Evolutionary conservation across 2,329 filamentous ascomycete species (phyloP).

Genomic region (Verruconis gallopava): DNA sequence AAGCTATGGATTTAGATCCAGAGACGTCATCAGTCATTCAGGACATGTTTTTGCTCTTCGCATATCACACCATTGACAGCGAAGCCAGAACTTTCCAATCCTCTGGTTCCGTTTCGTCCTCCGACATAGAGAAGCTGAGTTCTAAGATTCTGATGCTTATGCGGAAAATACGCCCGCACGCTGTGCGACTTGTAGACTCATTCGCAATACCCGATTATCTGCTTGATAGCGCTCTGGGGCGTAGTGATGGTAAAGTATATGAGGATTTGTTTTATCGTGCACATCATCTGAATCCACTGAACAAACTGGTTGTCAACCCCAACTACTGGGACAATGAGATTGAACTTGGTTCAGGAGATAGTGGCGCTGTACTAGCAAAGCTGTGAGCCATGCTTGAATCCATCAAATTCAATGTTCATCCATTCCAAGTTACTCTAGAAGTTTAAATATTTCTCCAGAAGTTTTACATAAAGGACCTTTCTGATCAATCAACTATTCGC

Average conservation of each 20-base stretch:
- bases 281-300: conserved; percentile 59
- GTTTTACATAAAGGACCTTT: too few species aligned
- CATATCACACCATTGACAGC: conserved; percentile 34
- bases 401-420: too few species aligned
- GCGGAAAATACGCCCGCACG: conserved; percentile 60
- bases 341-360: too few species aligned
- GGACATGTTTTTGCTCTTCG: conserved; percentile 35
- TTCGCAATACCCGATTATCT: conserved; percentile 74
- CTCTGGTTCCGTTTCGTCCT: conserved; percentile 26
- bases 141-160: conserved; percentile 57
- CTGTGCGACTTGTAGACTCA: conserved; percentile 55
- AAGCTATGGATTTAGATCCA: conserved; percentile 12
- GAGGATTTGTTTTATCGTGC: conserved; percentile 65
- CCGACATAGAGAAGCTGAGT: conserved; percentile 14
- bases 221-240: conserved; percentile 56
- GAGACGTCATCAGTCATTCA: conserved; percentile 22
- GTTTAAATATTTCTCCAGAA: too few species aligned
- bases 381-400: too few species aligned
- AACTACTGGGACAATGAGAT: conserved; percentile 50
- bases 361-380: too few species aligned
- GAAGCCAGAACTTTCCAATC: conserved; percentile 33
- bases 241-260: conserved; percentile 63
- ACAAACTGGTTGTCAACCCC: conserved; percentile 57
- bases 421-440: too few species aligned
- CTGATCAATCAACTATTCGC: too few species aligned